Base-by-base conservation (phyloP, 768 basidiomycete genomes). In the Phylloporus sp. region DNA sequence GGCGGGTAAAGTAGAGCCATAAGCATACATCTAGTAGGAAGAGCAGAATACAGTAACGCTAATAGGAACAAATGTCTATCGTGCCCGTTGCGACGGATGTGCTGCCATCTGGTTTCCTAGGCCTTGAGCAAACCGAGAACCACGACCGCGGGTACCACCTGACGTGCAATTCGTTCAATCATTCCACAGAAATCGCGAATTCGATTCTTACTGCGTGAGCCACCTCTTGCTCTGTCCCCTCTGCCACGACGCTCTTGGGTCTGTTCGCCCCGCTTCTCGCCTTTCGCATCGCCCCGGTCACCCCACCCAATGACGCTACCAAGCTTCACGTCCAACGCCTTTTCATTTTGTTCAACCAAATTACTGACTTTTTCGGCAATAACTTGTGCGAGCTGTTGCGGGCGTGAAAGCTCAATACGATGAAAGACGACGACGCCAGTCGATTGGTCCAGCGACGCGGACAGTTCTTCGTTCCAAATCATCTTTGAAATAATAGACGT, bases 401-500 rank as follows among this genome's bases (percentile, higher is more conserved):
- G 75, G 37, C 90, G 86, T 14, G 87, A 83, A 29, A 89, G 77
- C 57, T 97, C 94, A 47, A 91, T 79, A 46, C 91, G 84, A 63
- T 98, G 91, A 75, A 98, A 93, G 37, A 95, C 84, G 46, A 99
- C 79, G 34, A 95, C 92, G 29, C 83, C 86, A 20, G 84, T 84
- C 15, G 90, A 84, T 62, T 90, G 91, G 65, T 98, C 96, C 44
- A 98, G 75, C 14, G 93, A 94, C 3, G 95, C 96, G 1, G 86
- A 76, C 10, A 99, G 74, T 61, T 97, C 93, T 59, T 97, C 96
- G 60, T 78, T 91, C 91, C 94, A 97, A 58, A 98, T 96, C 96
- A 99, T 97, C 69, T 93, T 90, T 22, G 90, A 94, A 32, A 97
- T 88, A 55, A 96, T 82, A 21, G 63, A 65, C 1, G 86, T 91